A percentile compares a stretch with the other conserved stretches of the same genome.
phyloP scores from a whole-genome alignment of 2,329 filamentous ascomycete species.

The Gliomastix tumulicola region DNA sequence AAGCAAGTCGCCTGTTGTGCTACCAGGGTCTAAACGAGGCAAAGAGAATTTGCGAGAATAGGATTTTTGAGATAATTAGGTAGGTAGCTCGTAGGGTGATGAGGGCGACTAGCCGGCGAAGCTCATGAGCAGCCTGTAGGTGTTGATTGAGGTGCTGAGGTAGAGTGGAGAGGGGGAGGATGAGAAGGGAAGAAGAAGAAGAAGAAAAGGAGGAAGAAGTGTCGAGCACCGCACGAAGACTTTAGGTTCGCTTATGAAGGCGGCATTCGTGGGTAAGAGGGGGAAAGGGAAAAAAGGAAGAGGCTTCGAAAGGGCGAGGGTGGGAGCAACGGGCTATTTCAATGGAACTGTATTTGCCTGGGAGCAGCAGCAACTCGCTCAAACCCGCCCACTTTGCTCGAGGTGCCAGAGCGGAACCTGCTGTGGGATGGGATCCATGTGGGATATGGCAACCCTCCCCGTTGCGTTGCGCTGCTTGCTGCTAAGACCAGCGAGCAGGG shows the following conservation, averaged over 20 bases:
- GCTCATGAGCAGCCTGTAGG: neutral
- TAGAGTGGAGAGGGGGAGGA: conserved; percentile 14
- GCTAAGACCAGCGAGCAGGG: too few species aligned
- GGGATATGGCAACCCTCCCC: too few species aligned
- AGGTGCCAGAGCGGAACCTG: too few species aligned
- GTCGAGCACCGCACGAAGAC: conserved; percentile 42
- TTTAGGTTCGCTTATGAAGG: conserved; percentile 33
- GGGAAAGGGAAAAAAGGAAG: conserved; percentile 22
- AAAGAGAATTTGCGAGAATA: too few species aligned
- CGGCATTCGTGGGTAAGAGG: conserved; percentile 46
- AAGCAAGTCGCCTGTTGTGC: too few species aligned
- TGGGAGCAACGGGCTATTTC: conserved; percentile 28
- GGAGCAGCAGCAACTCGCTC: conserved; percentile 3
- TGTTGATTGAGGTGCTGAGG: conserved; percentile 2
- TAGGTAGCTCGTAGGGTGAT: too few species aligned
- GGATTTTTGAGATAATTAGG: too few species aligned
- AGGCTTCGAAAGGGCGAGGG: conserved; percentile 14
- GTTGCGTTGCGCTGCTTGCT: too few species aligned
- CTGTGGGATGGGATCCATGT: too few species aligned
- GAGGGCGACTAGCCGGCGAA: too few species aligned
- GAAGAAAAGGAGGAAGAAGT: conserved; percentile 13
- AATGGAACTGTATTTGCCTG: conserved; percentile 15
- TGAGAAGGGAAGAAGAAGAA: conserved; percentile 9
- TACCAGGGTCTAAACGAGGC: too few species aligned
- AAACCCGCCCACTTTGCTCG: too few species aligned